Conservation (phyloP, 139 green algal species). For the Chlorella vulgaris region DNA sequence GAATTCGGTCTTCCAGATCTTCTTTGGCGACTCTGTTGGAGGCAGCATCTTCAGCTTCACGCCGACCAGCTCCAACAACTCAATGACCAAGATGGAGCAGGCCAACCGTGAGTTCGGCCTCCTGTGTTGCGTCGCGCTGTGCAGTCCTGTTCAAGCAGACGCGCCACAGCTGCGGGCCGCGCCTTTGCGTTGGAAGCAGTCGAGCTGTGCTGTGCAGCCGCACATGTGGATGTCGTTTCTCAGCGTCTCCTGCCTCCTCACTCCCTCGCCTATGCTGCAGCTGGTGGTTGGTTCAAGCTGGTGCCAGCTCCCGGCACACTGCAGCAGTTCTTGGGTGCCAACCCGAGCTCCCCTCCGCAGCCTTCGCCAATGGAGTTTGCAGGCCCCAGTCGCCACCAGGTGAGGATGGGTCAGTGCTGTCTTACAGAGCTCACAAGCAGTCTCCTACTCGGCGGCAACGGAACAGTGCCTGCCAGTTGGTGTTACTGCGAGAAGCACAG, state of each 20-base stretch:
- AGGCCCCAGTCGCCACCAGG: background rate
- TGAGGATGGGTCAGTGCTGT: background rate
- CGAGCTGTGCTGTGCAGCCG: background rate
- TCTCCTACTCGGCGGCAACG: background rate
- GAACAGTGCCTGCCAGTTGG: background rate
- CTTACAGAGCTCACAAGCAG: background rate
- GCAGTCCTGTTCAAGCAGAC: too few relatives aligned
- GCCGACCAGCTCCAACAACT: background rate
- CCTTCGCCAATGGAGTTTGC: background rate
- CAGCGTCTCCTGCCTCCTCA: background rate
- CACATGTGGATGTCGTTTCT: background rate
- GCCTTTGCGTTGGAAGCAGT: background rate
- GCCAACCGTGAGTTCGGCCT: background rate
- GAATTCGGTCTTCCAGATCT: background rate
- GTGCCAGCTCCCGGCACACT: background rate
- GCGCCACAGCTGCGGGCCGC: background rate
- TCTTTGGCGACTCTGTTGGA: background rate
- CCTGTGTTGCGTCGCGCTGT: background rate
- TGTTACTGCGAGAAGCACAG: background rate
- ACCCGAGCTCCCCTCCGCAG: background rate
- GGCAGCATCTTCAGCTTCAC: background rate
- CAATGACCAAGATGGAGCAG: background rate
- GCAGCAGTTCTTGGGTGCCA: background rate
- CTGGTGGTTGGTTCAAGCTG: background rate
- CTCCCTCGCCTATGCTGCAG: background rate